Base-by-base conservation (phyloP, 495 filamentous ascomycete genomes). In the Penicillium antarcticum region DNA sequence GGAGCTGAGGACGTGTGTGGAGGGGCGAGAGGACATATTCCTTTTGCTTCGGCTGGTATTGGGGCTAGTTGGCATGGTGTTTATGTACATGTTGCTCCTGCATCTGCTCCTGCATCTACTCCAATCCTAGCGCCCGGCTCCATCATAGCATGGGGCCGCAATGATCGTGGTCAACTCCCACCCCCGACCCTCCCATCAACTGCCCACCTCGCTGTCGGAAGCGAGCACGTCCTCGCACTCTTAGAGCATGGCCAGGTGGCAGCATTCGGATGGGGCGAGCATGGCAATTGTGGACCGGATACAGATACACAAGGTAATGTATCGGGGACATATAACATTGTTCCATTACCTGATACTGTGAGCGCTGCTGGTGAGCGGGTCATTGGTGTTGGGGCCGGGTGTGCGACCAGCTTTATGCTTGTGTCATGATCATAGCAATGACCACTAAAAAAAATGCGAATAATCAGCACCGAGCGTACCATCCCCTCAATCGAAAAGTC, bases 261-360 rank as follows among this genome's bases (percentile, higher is more conserved):
- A 34, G 79, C 85, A 3, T 97, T 91, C 88, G 94, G 94, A 13
- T 98, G 94, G 92, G 91, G 91, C 1, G 90, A 96, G 72, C 94
- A 98, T 78, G 94, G 94, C 10, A 97, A 97, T 68, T 97, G 94
- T 67, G 94, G 94, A 12, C 76, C 81, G 3, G 73, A 76, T 37
- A 81, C 72, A 3, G 75, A 84, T 69, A 56, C 68, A n/a, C 70
- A 72, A 54, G 81, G 86, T 3, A 80, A 87, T 63, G 81, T 87
- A 29, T 84, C 83, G 39, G 86, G 78, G 8, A 69, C 68, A 51
- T 85, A 81, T 70, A 88, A 83, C 57, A 60, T 78, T 13, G 78
- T 90, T 57, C 72, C 73, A n/a, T 68, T 80, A 36, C 65, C 75
- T n/a, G 36, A 58, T 10, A 61, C 47, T 9, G 55, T 54, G 2